Base-by-base conservation (phyloP, 164 flowering plant genomes). In the Vitis rupestris region DNA sequence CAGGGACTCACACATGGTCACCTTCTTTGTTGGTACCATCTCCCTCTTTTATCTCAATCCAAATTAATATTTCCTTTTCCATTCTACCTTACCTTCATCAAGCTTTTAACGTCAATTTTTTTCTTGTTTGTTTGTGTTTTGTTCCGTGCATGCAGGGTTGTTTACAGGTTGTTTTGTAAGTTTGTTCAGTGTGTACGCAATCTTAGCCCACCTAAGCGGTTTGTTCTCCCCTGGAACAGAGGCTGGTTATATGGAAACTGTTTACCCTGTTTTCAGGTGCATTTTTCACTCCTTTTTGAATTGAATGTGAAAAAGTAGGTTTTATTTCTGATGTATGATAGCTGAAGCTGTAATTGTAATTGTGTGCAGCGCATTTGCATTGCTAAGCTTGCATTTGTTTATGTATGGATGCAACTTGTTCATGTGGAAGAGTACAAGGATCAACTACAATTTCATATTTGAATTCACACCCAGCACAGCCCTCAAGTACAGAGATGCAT, bases 211-310 rank as follows among this genome's bases (percentile, higher is more conserved):
- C 74, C 29, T 92, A 63, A 80, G 91, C 64, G 96, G 95, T 17
- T 80, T 96, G 78, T 92, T 90, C 66, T 75, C 93, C 0, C 54
- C 86, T 10, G 64, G 69, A 56, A 52, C 78, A 1, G 83, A 79
- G 68, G 66, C 69, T 2, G 82, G 79, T 30, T 96, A 89, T 69
- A 73, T 90, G 84, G 98, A 96, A 69, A 85, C 86, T n/a, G 88
- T 93, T 47, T 93, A 92, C 80, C 97, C 99, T 65, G 86, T 93
- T 83, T 96, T 96, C 85, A 93, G 98, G 99, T 93, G 79, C 54
- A 6, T 61, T 17, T 12, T 37, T 49, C 59, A 48, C 23, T 27
- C 15, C 6, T 65, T 11, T 7, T 37, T 60, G 10, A 60, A 9
- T 4, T 13, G 44, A 37, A 37, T 37, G 4, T 2, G 44, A 37